A percentile compares a stretch with the other conserved stretches of the same genome.
phyloP scores from a whole-genome alignment of 2,329 filamentous ascomycete species.

The Ophiocordyceps sinensis region DNA sequence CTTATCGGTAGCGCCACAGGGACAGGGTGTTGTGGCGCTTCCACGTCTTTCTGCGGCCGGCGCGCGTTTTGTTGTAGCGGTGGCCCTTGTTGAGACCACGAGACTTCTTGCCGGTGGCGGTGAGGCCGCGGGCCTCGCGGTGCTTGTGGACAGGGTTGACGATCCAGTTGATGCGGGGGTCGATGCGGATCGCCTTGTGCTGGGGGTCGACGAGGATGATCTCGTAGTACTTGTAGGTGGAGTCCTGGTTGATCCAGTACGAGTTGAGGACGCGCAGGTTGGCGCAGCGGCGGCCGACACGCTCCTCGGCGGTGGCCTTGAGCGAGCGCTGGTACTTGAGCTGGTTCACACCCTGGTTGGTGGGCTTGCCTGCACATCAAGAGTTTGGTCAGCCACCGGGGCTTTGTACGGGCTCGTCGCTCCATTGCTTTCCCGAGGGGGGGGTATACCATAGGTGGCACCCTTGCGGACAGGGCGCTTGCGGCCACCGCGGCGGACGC shows the following conservation, averaged over 20 bases:
- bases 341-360: constrained; percentile 99
- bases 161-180: constrained; percentile 99
- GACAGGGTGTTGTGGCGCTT: constrained; percentile 99
- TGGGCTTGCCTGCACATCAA: constrained; percentile 76
- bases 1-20: constrained; percentile 93
- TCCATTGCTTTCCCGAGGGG: background rate
- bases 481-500: constrained; percentile 95
- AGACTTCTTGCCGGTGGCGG: constrained; percentile 98
- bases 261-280: constrained; percentile 99
- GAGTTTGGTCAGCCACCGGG: background rate
- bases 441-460: constrained; percentile 82
- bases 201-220: constrained; percentile 99
- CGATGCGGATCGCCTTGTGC: constrained; percentile 99
- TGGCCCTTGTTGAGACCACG: constrained; percentile 99
- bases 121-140: constrained; percentile 94
- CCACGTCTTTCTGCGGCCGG: constrained; percentile 99
- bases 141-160: constrained; percentile 99
- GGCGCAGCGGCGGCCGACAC: constrained; percentile 96
- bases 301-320: constrained; percentile 95
- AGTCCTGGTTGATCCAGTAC: constrained; percentile 99
- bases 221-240: constrained; percentile 99
- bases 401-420: background rate
- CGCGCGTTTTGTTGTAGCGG: constrained; percentile 95
- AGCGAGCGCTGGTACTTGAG: constrained; percentile 99
- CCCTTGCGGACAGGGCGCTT: constrained; percentile 95